These are phyloP conservation scores for Ganoderma lucidum DNA, from an alignment of 1,284 basidiomycete species.

Conservation along the genomic window DNA sequence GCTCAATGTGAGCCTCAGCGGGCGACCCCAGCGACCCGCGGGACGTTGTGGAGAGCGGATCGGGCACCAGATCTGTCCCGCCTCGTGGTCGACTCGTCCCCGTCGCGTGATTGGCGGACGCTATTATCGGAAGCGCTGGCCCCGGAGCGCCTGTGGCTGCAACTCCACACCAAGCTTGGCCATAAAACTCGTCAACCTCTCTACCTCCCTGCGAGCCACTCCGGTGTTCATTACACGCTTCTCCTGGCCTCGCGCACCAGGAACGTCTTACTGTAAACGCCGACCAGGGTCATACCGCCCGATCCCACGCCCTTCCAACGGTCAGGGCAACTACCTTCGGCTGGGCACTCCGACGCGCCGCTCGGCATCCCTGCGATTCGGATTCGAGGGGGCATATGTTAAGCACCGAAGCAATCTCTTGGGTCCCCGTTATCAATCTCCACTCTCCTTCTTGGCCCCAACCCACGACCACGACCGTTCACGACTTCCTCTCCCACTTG, in stretches of 20 bases:
- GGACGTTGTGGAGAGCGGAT: constrained; percentile 9
- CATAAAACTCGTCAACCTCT: constrained; percentile 19
- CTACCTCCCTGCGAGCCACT: background rate
- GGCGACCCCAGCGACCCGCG: background rate
- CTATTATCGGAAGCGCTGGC: constrained; percentile 8
- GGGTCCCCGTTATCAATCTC: constrained; percentile 33
- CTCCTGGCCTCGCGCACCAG: constrained; percentile 6
- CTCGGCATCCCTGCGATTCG: constrained; percentile 27
- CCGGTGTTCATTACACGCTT: constrained; percentile 2
- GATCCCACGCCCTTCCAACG: background rate
- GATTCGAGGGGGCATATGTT: constrained; percentile 22
- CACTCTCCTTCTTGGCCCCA: constrained; percentile 19
- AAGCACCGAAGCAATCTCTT: constrained; percentile 24
- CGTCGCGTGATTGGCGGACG: constrained; percentile 21
- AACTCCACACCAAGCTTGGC: background rate
- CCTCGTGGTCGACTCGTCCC: background rate
- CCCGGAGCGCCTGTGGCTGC: constrained; percentile 23
- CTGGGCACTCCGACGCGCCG: constrained; percentile 34
- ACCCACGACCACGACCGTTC: constrained; percentile 21
- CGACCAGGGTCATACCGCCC: constrained; percentile 17
- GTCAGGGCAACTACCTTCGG: constrained; percentile 19
- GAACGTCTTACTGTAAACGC: constrained; percentile 11
- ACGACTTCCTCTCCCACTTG: constrained; percentile 18
- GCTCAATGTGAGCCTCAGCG: background rate
- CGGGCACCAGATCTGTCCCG: constrained; percentile 10